Evolutionary conservation across 2,329 filamentous ascomycete genomes (phyloP), one percentile per base, ranked within the genome.

Genomic region (Zelopaecilomyces penicillatus): DNA sequence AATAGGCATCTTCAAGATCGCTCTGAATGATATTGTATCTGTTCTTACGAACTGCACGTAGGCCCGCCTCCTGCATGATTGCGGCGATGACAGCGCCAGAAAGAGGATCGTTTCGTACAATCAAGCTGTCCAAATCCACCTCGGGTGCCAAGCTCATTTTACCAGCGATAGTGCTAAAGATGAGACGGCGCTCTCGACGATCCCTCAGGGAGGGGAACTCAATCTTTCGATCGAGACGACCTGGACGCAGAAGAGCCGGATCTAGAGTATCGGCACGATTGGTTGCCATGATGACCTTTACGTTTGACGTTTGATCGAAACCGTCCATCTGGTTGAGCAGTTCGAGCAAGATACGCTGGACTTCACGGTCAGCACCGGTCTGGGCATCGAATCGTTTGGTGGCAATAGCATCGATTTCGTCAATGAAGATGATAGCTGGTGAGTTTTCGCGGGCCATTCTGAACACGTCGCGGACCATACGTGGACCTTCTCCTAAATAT

Each of bases 281-380:
- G 55, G 93, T 98, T 54, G 93, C 93, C 93, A 98, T 98, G 71
- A 98, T 98, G 64, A 98, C 93, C 74, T 98, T 98, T 69, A 98
- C 93, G 67, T 98, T 98, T 65, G 88, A 87, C 0, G 89, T 95
- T 69, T 98, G 93, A 66, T 98, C 93, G 73, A 98, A 98, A 53
- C 93, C 93, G 65, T 98, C 93, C 93, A 98, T 98, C 70, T 98
- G 93, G 72, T 98, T 98, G 52, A 98, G 83, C 54, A 98, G 74
- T 67, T 98, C 93, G 49, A 98, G 83, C 48, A 98, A 75, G 60
- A 98, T 98, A 76, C 93, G 91, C 73, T 98, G 93, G 11, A 98
- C 93, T 69, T 98, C 93, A 70, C 93, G 82, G 63, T 98, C 93
- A 54, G 93, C 93, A 65, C 93, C 93, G 4, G 93, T 98, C 69